Conservation (phyloP, 2,329 filamentous ascomycete genomes). For the Pestalotiopsis sp. region DNA sequence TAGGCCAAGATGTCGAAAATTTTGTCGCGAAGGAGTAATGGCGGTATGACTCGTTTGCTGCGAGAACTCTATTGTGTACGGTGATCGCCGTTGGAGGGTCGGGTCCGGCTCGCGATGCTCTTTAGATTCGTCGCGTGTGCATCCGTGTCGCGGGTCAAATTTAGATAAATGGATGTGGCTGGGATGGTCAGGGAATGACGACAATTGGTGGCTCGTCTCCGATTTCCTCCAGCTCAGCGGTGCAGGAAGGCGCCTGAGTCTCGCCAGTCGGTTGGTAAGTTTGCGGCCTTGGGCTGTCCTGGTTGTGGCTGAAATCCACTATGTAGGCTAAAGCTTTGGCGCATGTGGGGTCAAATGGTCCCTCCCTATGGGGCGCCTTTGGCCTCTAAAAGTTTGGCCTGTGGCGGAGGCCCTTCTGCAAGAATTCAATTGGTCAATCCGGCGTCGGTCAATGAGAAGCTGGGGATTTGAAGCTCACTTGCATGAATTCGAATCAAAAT, state of each 20-base stretch:
- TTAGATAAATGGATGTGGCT: not conserved
- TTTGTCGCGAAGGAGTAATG: not conserved
- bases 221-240: not conserved
- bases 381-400: not conserved
- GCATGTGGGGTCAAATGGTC: too few species aligned
- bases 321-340: not conserved
- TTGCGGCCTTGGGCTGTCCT: not conserved
- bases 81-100: not conserved
- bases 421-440: conserved; percentile 10
- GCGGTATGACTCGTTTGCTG: not conserved
- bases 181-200: not conserved
- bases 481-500: not conserved
- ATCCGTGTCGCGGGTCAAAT: conserved; percentile 11
- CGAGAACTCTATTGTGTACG: not conserved
- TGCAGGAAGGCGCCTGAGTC: not conserved
- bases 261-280: not conserved
- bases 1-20: not conserved
- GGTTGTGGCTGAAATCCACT: not conserved
- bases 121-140: conserved; percentile 10
- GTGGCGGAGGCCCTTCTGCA: not conserved
- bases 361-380: too few species aligned
- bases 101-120: not conserved
- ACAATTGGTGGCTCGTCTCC: not conserved
- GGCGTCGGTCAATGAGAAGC: conserved; percentile 2
- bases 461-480: conserved; percentile 1